A percentile compares a stretch with the other conserved stretches of the same genome.
Evolutionary conservation across 1,284 basidiomycete genomes (phyloP).

Genomic region (Volvariella surrecta): DNA sequence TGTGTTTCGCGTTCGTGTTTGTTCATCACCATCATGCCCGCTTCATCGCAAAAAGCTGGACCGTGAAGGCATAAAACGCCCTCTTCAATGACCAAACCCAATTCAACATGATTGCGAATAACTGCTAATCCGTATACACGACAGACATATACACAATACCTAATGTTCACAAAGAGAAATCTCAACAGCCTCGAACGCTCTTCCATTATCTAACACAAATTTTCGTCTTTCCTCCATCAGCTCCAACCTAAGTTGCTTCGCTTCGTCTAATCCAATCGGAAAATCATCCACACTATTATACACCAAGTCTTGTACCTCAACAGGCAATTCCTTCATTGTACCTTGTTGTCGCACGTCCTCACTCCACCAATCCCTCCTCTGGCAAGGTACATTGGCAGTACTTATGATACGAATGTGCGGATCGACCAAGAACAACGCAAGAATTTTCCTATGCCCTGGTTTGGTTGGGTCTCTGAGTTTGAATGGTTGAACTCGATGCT

Average conservation of each 20-base stretch:
- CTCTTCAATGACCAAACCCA: too few relatives aligned
- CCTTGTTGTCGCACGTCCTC: slow-evolving; percentile 4
- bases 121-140: too few relatives aligned
- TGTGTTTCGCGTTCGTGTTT: too few relatives aligned
- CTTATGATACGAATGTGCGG: slow-evolving; percentile 23
- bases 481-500: slow-evolving; percentile 33
- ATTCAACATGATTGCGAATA: too few relatives aligned
- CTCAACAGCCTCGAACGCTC: background rate
- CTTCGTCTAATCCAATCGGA: slow-evolving; percentile 9
- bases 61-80: too few relatives aligned
- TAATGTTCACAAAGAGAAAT: slow-evolving; percentile 11
- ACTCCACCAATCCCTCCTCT: slow-evolving; percentile 23
- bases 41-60: too few relatives aligned
- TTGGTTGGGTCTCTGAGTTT: slow-evolving; percentile 26
- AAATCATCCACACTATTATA: slow-evolving; percentile 8
- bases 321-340: slow-evolving; percentile 5
- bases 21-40: too few relatives aligned
- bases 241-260: slow-evolving; percentile 8
- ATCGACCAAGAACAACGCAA: slow-evolving; percentile 35
- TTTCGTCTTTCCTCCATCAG: slow-evolving; percentile 10
- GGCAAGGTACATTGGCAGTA: slow-evolving; percentile 30
- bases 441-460: slow-evolving; percentile 33
- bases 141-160: too few relatives aligned
- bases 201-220: slow-evolving; percentile 4
- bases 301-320: slow-evolving; percentile 7